Percentiles rank a stretch among this genome's conserved stretches.
These are phyloP conservation scores for Phialemonium atrogriseum DNA, from an alignment of 2,329 filamentous ascomycete species.

Conservation along the genomic window DNA sequence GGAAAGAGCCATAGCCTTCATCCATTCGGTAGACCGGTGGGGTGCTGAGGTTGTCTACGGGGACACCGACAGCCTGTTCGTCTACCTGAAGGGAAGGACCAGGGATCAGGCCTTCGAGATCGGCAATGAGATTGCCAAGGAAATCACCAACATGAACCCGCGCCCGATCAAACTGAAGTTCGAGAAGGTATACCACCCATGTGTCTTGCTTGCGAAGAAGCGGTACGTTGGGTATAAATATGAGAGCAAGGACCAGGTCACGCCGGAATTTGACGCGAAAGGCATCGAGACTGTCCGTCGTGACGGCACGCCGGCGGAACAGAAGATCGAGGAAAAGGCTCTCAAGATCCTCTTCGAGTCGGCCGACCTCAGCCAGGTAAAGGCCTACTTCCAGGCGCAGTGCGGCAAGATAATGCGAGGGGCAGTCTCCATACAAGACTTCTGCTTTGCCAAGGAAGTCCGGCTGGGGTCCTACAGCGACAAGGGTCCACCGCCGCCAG, in stretches of 20 bases:
- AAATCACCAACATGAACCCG: conserved; percentile 83
- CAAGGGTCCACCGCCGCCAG: conserved; percentile 70
- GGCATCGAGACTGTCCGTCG: conserved; percentile 95
- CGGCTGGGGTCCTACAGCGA: conserved; percentile 83
- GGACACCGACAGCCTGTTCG: conserved; percentile 91
- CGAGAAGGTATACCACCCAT: conserved; percentile 96
- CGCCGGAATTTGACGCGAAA: conserved; percentile 93
- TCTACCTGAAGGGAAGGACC: conserved; percentile 80
- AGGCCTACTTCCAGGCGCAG: conserved; percentile 81
- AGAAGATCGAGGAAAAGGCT: conserved; percentile 92
- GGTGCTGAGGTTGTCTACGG: conserved; percentile 95
- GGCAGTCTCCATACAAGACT: conserved; percentile 83
- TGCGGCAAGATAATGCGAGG: conserved; percentile 90
- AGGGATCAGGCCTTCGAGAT: conserved; percentile 85
- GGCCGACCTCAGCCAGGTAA: conserved; percentile 79
- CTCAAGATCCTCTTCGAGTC: conserved; percentile 86
- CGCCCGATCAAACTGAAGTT: conserved; percentile 93
- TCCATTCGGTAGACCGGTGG: conserved; percentile 83
- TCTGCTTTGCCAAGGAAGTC: conserved; percentile 91
- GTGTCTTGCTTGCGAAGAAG: conserved; percentile 90
- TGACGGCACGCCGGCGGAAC: conserved; percentile 89
- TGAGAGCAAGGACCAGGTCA: conserved; percentile 64
- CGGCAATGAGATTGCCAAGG: conserved; percentile 82
- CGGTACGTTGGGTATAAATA: conserved; percentile 98
- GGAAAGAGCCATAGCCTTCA: conserved; percentile 85